Evolutionary conservation across 2,329 filamentous ascomycete genomes (phyloP), one percentile per base, ranked within the genome.

Genomic region (Magnaporthales sp.): DNA sequence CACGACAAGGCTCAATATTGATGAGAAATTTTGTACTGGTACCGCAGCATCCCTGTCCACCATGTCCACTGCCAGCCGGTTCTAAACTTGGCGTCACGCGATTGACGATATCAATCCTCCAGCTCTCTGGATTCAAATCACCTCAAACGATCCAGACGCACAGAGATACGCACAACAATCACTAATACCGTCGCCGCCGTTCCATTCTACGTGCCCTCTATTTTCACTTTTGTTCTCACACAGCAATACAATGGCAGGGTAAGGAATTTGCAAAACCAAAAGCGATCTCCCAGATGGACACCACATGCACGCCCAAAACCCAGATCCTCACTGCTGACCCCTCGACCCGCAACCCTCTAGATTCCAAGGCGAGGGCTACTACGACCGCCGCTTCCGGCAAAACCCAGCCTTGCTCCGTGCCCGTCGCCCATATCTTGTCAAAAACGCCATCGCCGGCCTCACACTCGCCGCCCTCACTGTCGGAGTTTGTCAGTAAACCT

Each of bases 341-440:
- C 54, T 58, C 54, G 54, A 26, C 54, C 54, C 54, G 24, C 54
- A 58, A 58, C 22, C 54, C 54, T 22, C n/a, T 22, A 58, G 54
- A 58, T 58, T 81, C 72, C 78, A 80, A 71, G 82, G 80, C 69
- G 81, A 80, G 60, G 93, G 92, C 70, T 99, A 99, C 84, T 99
- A 98, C 83, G 91, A 97, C 80, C 88, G 89, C 75, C 85, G 91
- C 74, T 91, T 91, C 80, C 89, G 91, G 70, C 93, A 96, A 78
- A 91, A 91, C 68, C 89, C 93, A 63, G 91, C 96, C 67, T 88
- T 99, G 70, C 89, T 97, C 76, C 91, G 95, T 75, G 94, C 95
- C 67, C 89, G 96, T 73, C 89, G 92, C 72, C 95, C 95, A 64
- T 99, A 91, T 77, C 84, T 99, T 56, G 80, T 97, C 78, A 96